Conservation (phyloP, 805 yeast species). For the Candida golubevii region DNA sequence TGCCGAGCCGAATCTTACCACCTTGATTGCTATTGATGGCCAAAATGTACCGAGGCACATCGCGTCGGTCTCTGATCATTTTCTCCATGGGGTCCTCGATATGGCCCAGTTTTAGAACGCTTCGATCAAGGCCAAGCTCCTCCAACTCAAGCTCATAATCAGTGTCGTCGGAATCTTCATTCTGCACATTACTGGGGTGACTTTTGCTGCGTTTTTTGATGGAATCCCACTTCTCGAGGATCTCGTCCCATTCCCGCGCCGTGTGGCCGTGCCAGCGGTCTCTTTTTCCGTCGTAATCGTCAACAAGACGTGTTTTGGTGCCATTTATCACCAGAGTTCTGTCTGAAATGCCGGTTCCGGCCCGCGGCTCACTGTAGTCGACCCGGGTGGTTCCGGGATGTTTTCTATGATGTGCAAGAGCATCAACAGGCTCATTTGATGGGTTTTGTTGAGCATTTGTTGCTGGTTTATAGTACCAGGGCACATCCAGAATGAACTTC, state of each 20-base stretch:
- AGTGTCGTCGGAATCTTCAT: slow-evolving; percentile 31
- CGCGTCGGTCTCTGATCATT: slow-evolving; percentile 63
- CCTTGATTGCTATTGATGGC: slow-evolving; percentile 33
- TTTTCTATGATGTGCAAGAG: slow-evolving; percentile 55
- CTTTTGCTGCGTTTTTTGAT: slow-evolving; percentile 13
- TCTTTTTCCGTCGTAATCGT: slow-evolving; percentile 64
- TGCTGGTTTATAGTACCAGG: slow-evolving; percentile 33
- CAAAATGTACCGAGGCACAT: slow-evolving; percentile 63
- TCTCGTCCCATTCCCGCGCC: slow-evolving; percentile 54
- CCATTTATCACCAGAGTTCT: slow-evolving; percentile 17
- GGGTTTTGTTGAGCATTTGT: background rate
- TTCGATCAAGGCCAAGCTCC: slow-evolving; percentile 30
- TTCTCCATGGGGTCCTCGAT: slow-evolving; percentile 36
- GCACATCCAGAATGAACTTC: slow-evolving; percentile 34
- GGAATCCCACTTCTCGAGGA: slow-evolving; percentile 43
- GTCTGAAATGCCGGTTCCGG: slow-evolving; percentile 57
- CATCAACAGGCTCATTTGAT: slow-evolving; percentile 27
- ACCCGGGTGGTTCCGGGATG: slow-evolving; percentile 32
- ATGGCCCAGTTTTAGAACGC: slow-evolving; percentile 21
- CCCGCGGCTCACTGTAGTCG: slow-evolving; percentile 48
- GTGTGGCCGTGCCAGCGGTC: slow-evolving; percentile 84
- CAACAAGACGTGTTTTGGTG: slow-evolving; percentile 20
- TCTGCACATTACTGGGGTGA: slow-evolving; percentile 1
- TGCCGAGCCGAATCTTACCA: slow-evolving; percentile 35
- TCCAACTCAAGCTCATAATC: slow-evolving; percentile 38